Evolutionary conservation across 495 filamentous ascomycete species (phyloP), one percentile per base, ranked within the genome.

Genomic region (Penicillium paxilli): DNA sequence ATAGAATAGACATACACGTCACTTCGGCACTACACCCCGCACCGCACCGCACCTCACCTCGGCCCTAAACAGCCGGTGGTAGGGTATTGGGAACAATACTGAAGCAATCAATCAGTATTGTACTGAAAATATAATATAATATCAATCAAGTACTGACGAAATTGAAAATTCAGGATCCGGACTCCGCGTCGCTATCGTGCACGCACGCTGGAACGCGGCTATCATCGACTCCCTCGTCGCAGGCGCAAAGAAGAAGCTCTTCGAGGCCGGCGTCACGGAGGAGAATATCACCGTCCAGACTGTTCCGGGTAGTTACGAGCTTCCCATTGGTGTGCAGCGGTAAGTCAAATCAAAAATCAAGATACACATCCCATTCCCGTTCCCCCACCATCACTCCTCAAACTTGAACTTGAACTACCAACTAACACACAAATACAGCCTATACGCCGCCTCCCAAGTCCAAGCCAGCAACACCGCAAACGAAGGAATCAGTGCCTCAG

Each of bases 231-330:
- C 87, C 26, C 83, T 98, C 19, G 79, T 98, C 38, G 77, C 80
- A 23, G 94, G 94, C 49, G 80, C 86, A 7, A 82, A 80, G 57
- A 83, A 83, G 52, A 74, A 74, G 32, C 79, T 92, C 22, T 55
- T 80, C 2, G 76, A 79, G 24, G 82, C 86, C 46, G 95, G 95
- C 44, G 94, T 98, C 44, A 83, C 82, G 58, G 84, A 90, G 66
- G 85, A 88, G 50, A 96, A 96, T 69, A 96, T 98, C 61, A 81
- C 91, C 48, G 74, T 90, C 41, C 86, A 96, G 73, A 88, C 86
- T 45, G 93, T 98, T 9, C 95, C 94, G 1, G 94, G 94, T 23
- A 89, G 89, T 59, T 98, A 94, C 80, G 94, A 98, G 72, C 75
- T 97, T 47, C 92, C 92, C 44, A 85, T 89, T 64, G 91, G 90